Evolutionary conservation across 352 stramenopile species (phyloP), one percentile per base, ranked within the genome.

Genomic region (Phytophthora agathidicida): DNA sequence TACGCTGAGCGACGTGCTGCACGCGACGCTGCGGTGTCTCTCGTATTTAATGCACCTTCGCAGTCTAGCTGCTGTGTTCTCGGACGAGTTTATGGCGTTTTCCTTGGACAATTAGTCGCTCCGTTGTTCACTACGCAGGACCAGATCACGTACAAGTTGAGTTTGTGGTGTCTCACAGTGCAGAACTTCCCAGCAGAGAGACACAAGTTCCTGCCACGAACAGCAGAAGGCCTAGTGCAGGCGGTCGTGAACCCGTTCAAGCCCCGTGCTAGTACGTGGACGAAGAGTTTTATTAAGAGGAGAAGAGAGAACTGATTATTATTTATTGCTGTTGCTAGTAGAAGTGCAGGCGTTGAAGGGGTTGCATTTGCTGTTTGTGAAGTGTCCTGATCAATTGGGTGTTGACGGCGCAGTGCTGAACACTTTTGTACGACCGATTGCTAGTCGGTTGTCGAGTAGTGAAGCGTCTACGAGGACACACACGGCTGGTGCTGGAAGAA

Each of bases 161-260:
- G 82, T 69, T 45, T 92, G 6, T 90, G 76, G 75, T 84, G 77
- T 36, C 66, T 92, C 3, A 73, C 66, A 2, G 77, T 77, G 70
- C 80, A 90, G 51, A 86, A 88, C 42, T 65, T 89, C 19, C 61
- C 80, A 35, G 44, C 55, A 7, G 54, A 69, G 31, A 71, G 71
- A n/a, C 77, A 80, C 44, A 71, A 69, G 3, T 74, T 80, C 7
- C 51, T 91, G 8, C 62, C 69, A 11, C 71, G 72, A 14, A 86
- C 75, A 7, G 60, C 89, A n/a, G 82, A 89, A 56, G 73, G 64
- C 8, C 50, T 89, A 47, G 66, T 91, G 7, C 82, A 88, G 32
- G 82, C 82, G 7, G 80, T 89, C 19, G 68, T 88, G 24, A 91
- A 89, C 36, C 77, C 82, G 8, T 89, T 91, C 53, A 77, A 88